Evolutionary conservation across 2,329 filamentous ascomycete genomes (phyloP), one percentile per base, ranked within the genome.

Genomic region (Ceratocystis ficicola): DNA sequence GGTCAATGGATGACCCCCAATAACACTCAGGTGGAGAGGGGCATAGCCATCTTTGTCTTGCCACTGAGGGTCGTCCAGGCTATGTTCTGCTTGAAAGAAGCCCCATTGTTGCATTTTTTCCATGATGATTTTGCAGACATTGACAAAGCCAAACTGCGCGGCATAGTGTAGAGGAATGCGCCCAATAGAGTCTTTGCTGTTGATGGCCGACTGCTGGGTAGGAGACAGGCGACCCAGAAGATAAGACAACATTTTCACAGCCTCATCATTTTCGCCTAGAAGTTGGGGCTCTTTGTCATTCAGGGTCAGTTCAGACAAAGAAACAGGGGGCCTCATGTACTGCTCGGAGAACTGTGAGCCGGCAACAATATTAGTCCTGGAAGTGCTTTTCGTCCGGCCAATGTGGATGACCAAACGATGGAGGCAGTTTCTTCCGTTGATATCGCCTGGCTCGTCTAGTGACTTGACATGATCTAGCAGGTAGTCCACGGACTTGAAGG

Each of bases 331-430:
- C 1, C 89, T 89, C 67, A 96, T 86, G 73, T 90, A 95, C 68
- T 86, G 86, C 17, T 66, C 63, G 2, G 66, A 65, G 32, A 68
- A 66, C 22, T 66, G 67, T 6, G 64, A 61, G 48, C 64, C 67
- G 12, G 67, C 67, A 59, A 65, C 60, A n/a, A 67, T 67, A 8
- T 64, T 60, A 3, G 57, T 65, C 28, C 63, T 32, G 5, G 59
- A 52, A 0, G 75, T 73, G 1, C 78, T 78, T 69, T 83, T 83
- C n/a, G 87, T 85, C 62, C 93, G 86, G 20, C 93, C 92, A 70
- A 96, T 95, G 22, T 92, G 87, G 68, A 97, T 95, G 52, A 99
- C 88, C 1, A 97, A 80, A 7, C 94, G 86, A 74, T 99, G 94
- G 62, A 99, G 84, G 73, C 90, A 94, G 73, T 96, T 99, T 12